These are phyloP conservation scores for Debaryomyces coudertii DNA, from an alignment of 1,139 yeast species.

Conservation along the genomic window DNA sequence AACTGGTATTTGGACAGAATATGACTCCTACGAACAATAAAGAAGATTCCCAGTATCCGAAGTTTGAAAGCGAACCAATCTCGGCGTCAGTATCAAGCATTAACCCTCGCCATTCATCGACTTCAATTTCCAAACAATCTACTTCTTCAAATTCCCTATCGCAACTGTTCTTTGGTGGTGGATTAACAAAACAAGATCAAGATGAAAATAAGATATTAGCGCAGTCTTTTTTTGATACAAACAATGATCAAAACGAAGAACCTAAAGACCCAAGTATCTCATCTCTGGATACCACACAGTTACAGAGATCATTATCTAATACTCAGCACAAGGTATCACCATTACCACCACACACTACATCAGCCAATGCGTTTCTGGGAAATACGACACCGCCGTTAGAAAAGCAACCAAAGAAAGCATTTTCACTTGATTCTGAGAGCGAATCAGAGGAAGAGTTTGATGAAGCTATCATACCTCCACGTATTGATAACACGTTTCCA, in stretches of 20 bases:
- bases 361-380: constrained; percentile 46
- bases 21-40: constrained; percentile 21
- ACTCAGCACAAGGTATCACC: constrained; percentile 43
- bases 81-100: constrained; percentile 31
- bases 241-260: constrained; percentile 1
- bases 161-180: constrained; percentile 35
- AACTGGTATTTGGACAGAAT: constrained; percentile 40
- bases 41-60: constrained; percentile 25
- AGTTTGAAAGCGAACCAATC: constrained; percentile 27
- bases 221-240: constrained; percentile 7
- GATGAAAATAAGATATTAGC: constrained; percentile 6
- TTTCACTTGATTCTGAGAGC: constrained; percentile 37
- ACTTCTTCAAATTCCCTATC: constrained; percentile 44
- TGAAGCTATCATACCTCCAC: constrained; percentile 27
- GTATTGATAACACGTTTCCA: constrained; percentile 18
- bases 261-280: constrained; percentile 13
- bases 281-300: constrained; percentile 5
- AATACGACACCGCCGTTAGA: constrained; percentile 26
- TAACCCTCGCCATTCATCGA: constrained; percentile 40
- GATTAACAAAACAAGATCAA: constrained; percentile 9
- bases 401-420: constrained; percentile 23
- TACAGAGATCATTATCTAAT: constrained; percentile 23
- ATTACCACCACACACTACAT: constrained; percentile 50
- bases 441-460: constrained; percentile 37
- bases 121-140: constrained; percentile 45